These are phyloP conservation scores for Ophiostoma australiae DNA, from an alignment of 2,329 filamentous ascomycete genomes.

Conservation along the genomic window DNA sequence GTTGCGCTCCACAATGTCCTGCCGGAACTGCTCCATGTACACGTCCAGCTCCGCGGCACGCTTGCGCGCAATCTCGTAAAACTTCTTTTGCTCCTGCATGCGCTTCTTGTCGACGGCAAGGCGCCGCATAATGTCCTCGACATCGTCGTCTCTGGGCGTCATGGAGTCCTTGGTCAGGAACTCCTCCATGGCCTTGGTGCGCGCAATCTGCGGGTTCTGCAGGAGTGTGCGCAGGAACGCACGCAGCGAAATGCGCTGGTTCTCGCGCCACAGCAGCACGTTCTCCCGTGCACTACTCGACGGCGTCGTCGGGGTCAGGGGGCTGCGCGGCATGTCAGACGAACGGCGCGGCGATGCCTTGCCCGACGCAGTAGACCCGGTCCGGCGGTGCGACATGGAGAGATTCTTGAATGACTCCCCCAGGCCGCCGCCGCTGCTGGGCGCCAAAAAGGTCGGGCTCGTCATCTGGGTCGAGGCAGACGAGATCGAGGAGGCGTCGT, in stretches of 20 bases:
- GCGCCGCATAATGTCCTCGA: constrained; percentile 71
- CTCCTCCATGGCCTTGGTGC: constrained; percentile 75
- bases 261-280: constrained; percentile 74
- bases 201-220: constrained; percentile 76
- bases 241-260: constrained; percentile 82
- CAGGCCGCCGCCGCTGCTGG: constrained; percentile 27
- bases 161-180: constrained; percentile 74
- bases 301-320: neutral
- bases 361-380: constrained; percentile 36
- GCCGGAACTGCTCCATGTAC: constrained; percentile 89
- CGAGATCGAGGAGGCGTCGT: constrained; percentile 74
- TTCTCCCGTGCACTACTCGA: neutral
- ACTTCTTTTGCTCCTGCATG: constrained; percentile 85
- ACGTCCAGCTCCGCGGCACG: constrained; percentile 89
- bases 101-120: constrained; percentile 82
- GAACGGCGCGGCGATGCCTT: constrained; percentile 42
- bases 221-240: constrained; percentile 85
- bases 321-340: neutral
- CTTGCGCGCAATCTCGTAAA: constrained; percentile 91
- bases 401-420: constrained; percentile 39
- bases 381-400: constrained; percentile 35
- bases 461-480: constrained; percentile 67
- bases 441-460: constrained; percentile 29
- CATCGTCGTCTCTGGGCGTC: constrained; percentile 72
- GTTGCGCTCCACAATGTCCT: constrained; percentile 65